Conservation (phyloP, 2,329 filamentous ascomycete species). For the Mycosphaerella arachidis region DNA sequence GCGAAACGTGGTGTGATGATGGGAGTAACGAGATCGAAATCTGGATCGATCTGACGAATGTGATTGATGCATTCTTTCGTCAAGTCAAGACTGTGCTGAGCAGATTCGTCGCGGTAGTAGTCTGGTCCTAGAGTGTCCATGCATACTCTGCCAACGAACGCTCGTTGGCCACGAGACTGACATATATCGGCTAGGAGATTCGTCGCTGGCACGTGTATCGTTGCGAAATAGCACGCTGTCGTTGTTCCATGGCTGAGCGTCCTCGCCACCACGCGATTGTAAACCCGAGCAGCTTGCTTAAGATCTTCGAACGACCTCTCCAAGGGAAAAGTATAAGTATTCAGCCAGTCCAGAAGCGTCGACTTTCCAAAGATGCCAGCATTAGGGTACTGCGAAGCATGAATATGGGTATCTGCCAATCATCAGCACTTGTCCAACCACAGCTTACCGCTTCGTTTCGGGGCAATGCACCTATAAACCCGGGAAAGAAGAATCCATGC, state of each 20-base stretch:
- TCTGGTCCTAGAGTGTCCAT: constrained; percentile 76
- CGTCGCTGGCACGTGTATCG: constrained; percentile 79
- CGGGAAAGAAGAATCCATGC: constrained; percentile 76
- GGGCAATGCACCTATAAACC: constrained; percentile 62
- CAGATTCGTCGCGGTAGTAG: constrained; percentile 72
- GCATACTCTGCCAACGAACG: constrained; percentile 88
- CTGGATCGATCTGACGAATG: constrained; percentile 62
- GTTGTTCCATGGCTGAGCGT: constrained; percentile 90
- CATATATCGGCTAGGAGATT: constrained; percentile 86
- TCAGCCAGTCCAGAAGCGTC: constrained; percentile 88
- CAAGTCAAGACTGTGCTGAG: constrained; percentile 53
- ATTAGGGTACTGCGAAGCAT: constrained; percentile 93
- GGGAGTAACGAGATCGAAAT: constrained; percentile 62
- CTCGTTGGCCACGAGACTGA: constrained; percentile 73
- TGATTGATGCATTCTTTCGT: constrained; percentile 49
- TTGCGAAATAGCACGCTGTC: constrained; percentile 91
- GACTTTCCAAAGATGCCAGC: constrained; percentile 88
- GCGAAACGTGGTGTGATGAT: constrained; percentile 71
- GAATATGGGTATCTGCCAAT: constrained; percentile 74
- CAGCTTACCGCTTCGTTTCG: neutral
- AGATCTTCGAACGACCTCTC: constrained; percentile 69
- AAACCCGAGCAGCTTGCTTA: constrained; percentile 63
- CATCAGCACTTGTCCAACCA: neutral
- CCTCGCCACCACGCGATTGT: constrained; percentile 70
- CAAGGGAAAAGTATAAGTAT: constrained; percentile 91